Base-by-base conservation (phyloP, 2,329 filamentous ascomycete genomes). In the Pleoardoris graminearum region DNA sequence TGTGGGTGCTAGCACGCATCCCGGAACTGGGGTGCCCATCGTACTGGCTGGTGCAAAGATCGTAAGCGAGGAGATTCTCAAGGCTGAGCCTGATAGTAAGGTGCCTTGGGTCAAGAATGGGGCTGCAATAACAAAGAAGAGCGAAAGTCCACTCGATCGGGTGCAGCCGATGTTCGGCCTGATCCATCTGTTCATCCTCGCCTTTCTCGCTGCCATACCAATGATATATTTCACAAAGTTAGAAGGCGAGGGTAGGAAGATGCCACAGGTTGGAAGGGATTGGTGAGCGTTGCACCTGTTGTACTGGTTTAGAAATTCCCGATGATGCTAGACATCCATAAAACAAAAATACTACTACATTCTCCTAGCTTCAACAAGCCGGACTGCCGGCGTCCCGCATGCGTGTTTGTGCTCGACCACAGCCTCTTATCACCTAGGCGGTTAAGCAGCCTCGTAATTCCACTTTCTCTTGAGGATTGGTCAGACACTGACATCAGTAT, bases 21-120 rank as follows among this genome's bases (percentile, higher is more conserved):
- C 88, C 0, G 88, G 88, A 1, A 90, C 88, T 0, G 88, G 88
- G 0, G 88, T 91, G 17, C 88, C 88, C 3, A 88, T 91, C 50
- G 85, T 86, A 22, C 74, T 90, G 8, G 87, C 87, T 0, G 87
- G 88, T 0, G 83, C 85, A 7, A 87, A 85, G 68, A 79, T 90
- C 49, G 82, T 82, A 0, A 76, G 73, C 7, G 80, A 80, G 61
- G 79, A 84, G 68, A 75, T 85, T 4, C 59, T 82, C 11, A 65
- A 69, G 49, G 14, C 70, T 76, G 65, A 54, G 66, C 29, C 12
- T 25, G 54, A 61, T 60, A 19, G 68, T 57, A 49, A 44, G 11
- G 68, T 76, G 33, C 77, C 79, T 11, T 80, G 78, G 78, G 48
- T 37, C 7, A 55, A 54, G 42, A 32, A 47, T 36, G 25, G 19